Base-by-base conservation (phyloP, 2,329 filamentous ascomycete genomes). In the Trichoderma atroviride region DNA sequence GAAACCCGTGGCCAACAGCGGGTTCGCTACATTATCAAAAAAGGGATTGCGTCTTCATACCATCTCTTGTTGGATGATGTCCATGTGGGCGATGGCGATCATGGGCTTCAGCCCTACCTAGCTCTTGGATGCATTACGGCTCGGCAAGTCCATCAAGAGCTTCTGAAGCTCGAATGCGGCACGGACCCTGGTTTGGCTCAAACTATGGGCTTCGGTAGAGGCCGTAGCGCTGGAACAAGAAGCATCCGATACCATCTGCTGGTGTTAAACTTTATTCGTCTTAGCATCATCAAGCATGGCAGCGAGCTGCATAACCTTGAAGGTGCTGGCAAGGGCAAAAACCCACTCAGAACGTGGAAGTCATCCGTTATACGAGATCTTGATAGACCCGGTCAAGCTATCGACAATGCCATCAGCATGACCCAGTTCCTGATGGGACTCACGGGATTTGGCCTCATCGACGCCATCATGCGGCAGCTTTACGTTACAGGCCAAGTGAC, bases 181-280 rank as follows among this genome's bases (percentile, higher is more conserved):
- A 80, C 77, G 0, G 79, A 84, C 0, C 70, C 77, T 0, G 69
- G 73, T 1, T 82, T 83, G 58, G 74, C 82, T 33, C 74, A 78
- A 0, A 82, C 82, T 0, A 70, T 79, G 1, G 91, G 90, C 0
- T 94, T 89, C 69, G 90, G 88, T 0, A 78, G 88, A 61, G 92
- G 92, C 0, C 90, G 94, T 76, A 94, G 91, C 63, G 86, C 88
- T 35, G 91, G 92, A 0, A 93, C 91, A 0, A 86, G 86, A 40
- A 86, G 84, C 0, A 85, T 95, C 1, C 87, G 92, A 0, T 90
- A 92, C 68, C 91, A 95, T 75, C 82, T 96, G 0, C 78, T 95
- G 0, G 93, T 91, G 92, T 83, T 92, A 52, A 92, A 95, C 74
- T 95, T 94, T 75, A 93, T 95, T 89, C 85, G 91, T 0, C 84